phyloP scores from a whole-genome alignment of 2,329 filamentous ascomycete genomes.

The Massarina eburnea region DNA sequence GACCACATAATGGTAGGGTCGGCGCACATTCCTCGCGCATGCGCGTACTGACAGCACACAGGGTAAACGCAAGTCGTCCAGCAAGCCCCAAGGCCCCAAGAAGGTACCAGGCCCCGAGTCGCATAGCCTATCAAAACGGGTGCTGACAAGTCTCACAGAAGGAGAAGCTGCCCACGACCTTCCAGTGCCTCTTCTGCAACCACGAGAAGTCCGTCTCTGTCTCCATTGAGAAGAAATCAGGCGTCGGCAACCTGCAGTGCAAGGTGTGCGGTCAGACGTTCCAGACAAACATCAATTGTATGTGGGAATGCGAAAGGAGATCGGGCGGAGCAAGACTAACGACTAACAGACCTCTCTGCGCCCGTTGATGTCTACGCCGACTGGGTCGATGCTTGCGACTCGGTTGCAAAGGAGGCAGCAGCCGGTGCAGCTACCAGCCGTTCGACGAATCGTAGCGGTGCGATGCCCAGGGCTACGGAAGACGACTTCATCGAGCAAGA shows the following conservation, averaged over 20 bases:
- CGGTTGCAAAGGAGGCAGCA: constrained; percentile 65
- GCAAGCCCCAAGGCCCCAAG: constrained; percentile 78
- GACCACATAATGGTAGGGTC: constrained; percentile 25
- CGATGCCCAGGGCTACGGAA: constrained; percentile 24
- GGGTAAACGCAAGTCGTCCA: constrained; percentile 91
- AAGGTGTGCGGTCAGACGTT: constrained; percentile 93
- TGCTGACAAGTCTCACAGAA: constrained; percentile 38
- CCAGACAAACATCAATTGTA: constrained; percentile 91
- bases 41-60: constrained; percentile 26
- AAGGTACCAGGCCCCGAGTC: constrained; percentile 59
- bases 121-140: neutral
- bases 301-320: constrained; percentile 28
- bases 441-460: constrained; percentile 29
- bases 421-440: constrained; percentile 35
- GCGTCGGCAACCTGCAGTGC: constrained; percentile 82
- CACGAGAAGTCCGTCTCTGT: constrained; percentile 91
- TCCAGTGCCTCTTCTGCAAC: constrained; percentile 97
- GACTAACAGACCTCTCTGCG: constrained; percentile 72
- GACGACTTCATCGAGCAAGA: constrained; percentile 44
- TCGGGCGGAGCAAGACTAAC: constrained; percentile 13
- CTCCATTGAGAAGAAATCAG: constrained; percentile 90
- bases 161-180: constrained; percentile 76
- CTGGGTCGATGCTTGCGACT: constrained; percentile 94
- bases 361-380: constrained; percentile 96
- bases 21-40: constrained; percentile 9